Conservation (phyloP, 2,329 filamentous ascomycete genomes). For the Alternaria triticimaculans region DNA sequence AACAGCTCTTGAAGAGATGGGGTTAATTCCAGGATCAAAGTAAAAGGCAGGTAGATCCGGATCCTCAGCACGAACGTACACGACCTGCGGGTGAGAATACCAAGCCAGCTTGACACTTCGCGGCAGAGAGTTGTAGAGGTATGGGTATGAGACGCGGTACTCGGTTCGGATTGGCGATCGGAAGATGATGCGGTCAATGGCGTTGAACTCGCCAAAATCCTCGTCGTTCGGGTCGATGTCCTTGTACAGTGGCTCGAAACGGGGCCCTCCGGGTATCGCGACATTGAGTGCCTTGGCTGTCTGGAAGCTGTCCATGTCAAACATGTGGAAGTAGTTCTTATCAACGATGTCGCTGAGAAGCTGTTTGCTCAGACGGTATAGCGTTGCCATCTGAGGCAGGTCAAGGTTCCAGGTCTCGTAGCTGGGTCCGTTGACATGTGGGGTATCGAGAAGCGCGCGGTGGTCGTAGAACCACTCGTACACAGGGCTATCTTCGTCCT, state of each 20-base stretch:
- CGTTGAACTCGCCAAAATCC: slow-evolving; percentile 99
- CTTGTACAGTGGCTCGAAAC: slow-evolving; percentile 97
- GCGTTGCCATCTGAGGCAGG: slow-evolving; percentile 91
- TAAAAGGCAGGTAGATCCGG: slow-evolving; percentile 91
- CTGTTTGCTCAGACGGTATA: slow-evolving; percentile 90
- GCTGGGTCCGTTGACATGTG: slow-evolving; percentile 94
- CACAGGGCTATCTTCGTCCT: slow-evolving; percentile 87
- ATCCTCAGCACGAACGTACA: slow-evolving; percentile 90
- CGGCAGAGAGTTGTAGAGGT: slow-evolving; percentile 93
- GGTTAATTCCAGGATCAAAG: slow-evolving; percentile 97
- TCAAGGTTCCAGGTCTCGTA: slow-evolving; percentile 96
- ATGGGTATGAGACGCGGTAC: slow-evolving; percentile 92
- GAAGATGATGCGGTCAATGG: slow-evolving; percentile 99
- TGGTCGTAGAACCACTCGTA: slow-evolving; percentile 99
- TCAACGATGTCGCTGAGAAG: slow-evolving; percentile 91
- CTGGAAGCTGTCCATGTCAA: slow-evolving; percentile 91
- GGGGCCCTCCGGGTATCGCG: slow-evolving; percentile 93
- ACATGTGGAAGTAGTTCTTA: slow-evolving; percentile 97
- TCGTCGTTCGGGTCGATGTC: slow-evolving; percentile 99
- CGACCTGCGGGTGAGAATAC: slow-evolving; percentile 92
- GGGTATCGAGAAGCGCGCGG: slow-evolving; percentile 84
- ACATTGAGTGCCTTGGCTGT: slow-evolving; percentile 98
- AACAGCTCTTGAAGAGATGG: slow-evolving; percentile 92
- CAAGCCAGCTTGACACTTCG: slow-evolving; percentile 91
- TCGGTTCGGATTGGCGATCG: slow-evolving; percentile 93